Evolutionary conservation across 2,329 filamentous ascomycete species (phyloP).

Genomic region (Colletotrichum zoysiae): DNA sequence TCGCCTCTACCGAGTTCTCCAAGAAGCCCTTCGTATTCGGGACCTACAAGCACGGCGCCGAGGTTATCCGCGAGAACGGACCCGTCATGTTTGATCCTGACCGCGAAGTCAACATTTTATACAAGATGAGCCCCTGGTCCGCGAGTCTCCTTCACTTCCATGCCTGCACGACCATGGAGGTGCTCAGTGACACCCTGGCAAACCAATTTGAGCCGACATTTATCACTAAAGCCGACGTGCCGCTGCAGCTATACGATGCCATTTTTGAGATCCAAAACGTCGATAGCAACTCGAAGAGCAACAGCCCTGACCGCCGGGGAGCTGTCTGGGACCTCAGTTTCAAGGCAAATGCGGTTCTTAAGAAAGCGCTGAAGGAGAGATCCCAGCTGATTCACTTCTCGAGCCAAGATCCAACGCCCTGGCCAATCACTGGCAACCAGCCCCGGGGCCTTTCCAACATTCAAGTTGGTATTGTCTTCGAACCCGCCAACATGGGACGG

Average conservation of each 20-base stretch:
- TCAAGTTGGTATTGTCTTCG: constrained; percentile 76
- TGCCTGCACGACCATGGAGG: constrained; percentile 78
- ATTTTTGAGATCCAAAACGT: constrained; percentile 55
- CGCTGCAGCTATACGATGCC: constrained; percentile 68
- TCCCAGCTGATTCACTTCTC: constrained; percentile 75
- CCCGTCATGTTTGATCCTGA: constrained; percentile 85
- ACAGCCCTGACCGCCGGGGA: constrained; percentile 57
- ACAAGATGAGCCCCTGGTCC: constrained; percentile 91
- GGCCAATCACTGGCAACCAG: constrained; percentile 56
- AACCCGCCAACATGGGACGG: constrained; percentile 78
- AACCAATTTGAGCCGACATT: constrained; percentile 91
- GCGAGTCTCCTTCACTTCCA: constrained; percentile 80
- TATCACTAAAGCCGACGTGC: constrained; percentile 71
- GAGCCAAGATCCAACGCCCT: constrained; percentile 54
- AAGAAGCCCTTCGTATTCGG: constrained; percentile 72
- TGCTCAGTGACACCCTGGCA: constrained; percentile 78
- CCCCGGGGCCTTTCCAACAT: constrained; percentile 53
- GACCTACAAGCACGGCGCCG: constrained; percentile 58
- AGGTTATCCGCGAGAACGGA: constrained; percentile 56
- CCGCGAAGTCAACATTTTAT: constrained; percentile 83
- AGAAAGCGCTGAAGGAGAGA: constrained; percentile 80
- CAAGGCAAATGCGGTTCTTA: constrained; percentile 74
- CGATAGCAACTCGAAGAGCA: constrained; percentile 46
- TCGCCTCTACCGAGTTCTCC: constrained; percentile 79
- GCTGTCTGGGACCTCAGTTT: constrained; percentile 60